These are phyloP conservation scores for Citrus trifoliata DNA, from an alignment of 345 rosid genomes.

Conservation along the genomic window DNA sequence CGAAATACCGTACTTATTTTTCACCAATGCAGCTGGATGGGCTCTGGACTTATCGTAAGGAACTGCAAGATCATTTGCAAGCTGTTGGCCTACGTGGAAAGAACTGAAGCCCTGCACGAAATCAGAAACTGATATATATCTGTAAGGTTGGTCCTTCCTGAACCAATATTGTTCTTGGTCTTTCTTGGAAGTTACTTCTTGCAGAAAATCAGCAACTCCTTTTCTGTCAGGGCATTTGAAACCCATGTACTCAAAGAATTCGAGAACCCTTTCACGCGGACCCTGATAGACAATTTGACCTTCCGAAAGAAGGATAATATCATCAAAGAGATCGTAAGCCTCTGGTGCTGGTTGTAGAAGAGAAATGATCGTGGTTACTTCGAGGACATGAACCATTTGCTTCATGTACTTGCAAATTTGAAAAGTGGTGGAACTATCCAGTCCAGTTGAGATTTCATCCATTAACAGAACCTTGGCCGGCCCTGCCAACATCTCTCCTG, in stretches of 20 bases:
- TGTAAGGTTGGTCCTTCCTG: constrained; percentile 46
- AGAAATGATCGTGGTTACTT: constrained; percentile 61
- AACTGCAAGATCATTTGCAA: constrained; percentile 39
- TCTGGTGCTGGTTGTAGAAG: constrained; percentile 90
- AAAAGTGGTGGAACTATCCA: constrained; percentile 86
- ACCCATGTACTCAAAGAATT: constrained; percentile 66
- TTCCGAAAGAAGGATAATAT: constrained; percentile 65
- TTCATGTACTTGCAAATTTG: constrained; percentile 68
- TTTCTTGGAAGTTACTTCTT: constrained; percentile 76
- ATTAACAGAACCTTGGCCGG: constrained; percentile 82
- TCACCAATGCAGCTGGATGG: constrained; percentile 67
- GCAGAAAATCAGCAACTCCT: constrained; percentile 76
- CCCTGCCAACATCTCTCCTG: constrained; percentile 97
- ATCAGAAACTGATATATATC: constrained; percentile 42
- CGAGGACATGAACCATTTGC: constrained; percentile 65
- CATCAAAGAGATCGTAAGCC: constrained; percentile 73
- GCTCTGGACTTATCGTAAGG: constrained; percentile 51
- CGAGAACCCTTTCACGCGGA: constrained; percentile 54
- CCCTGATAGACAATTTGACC: constrained; percentile 76
- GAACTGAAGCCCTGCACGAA: constrained; percentile 46
- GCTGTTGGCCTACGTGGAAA: constrained; percentile 46
- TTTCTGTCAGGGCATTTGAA: constrained; percentile 76
- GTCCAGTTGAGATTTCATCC: constrained; percentile 96
- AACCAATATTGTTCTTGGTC: constrained; percentile 84
- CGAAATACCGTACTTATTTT: constrained; percentile 61